A percentile compares a stretch with the other conserved stretches of the same genome.
phyloP scores from a whole-genome alignment of 371 early-diverging fungal genomes.

The Mortierella sp. region DNA sequence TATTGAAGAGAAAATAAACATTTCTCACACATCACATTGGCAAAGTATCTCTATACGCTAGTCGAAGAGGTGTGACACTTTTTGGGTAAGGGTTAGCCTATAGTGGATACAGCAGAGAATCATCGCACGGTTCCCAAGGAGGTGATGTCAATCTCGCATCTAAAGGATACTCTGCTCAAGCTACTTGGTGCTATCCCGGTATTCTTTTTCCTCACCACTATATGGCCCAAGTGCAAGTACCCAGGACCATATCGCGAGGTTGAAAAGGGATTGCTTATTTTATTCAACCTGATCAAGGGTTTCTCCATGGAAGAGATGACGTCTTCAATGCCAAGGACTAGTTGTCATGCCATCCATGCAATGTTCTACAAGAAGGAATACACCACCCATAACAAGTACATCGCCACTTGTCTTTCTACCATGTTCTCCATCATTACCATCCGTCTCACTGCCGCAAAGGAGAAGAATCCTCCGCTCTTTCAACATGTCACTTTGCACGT shows the following conservation, averaged over 20 bases:
- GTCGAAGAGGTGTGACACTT: neutral
- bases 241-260: conserved; percentile 11
- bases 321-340: conserved; percentile 11
- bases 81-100: neutral
- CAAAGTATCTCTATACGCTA: no score
- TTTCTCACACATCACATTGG: no score
- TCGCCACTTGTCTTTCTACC: conserved; percentile 3
- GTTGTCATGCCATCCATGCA: conserved; percentile 7
- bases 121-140: neutral
- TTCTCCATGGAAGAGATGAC: neutral
- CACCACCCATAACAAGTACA: conserved; percentile 1
- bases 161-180: neutral
- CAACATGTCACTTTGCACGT: no score
- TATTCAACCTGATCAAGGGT: conserved; percentile 13
- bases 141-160: neutral
- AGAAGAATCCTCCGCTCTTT: no score
- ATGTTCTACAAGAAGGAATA: conserved; percentile 1
- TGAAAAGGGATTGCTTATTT: conserved; percentile 14
- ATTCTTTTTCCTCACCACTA: conserved; percentile 15
- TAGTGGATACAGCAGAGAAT: neutral
- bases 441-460: no score
- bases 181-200: conserved; percentile 8
- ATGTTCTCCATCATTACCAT: no score
- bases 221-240: neutral
- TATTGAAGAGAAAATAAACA: no score